A percentile compares a stretch with the other conserved stretches of the same genome.
Evolutionary conservation across 768 basidiomycete genomes (phyloP).

Genomic region (Kwoniella newhampshirensis): DNA sequence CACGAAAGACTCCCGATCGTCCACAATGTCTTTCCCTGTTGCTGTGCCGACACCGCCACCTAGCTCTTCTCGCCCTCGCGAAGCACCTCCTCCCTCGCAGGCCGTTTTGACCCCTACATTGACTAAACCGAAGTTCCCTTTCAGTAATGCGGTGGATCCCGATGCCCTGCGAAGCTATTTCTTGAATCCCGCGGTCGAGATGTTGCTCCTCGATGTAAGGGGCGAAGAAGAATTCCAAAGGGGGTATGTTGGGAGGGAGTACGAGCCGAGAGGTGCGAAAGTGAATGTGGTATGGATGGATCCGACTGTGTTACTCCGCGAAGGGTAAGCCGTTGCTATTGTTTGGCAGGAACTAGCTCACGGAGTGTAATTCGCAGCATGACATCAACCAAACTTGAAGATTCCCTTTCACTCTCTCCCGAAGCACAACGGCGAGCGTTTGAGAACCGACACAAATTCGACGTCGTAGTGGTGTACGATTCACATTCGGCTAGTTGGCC

Average conservation of each 20-base stretch:
- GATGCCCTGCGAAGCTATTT: slow-evolving; percentile 64
- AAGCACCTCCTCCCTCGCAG: slow-evolving; percentile 23
- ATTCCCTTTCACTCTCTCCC: slow-evolving; percentile 70
- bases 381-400: slow-evolving; percentile 67
- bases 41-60: slow-evolving; percentile 31
- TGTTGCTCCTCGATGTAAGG: slow-evolving; percentile 81
- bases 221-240: slow-evolving; percentile 71
- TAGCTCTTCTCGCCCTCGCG: not conserved
- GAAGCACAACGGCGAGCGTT: slow-evolving; percentile 72
- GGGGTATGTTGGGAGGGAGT: slow-evolving; percentile 63
- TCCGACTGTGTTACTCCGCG: slow-evolving; percentile 68
- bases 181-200: slow-evolving; percentile 58
- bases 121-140: slow-evolving; percentile 58
- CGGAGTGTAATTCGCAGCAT: slow-evolving; percentile 61
- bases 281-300: slow-evolving; percentile 71
- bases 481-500: slow-evolving; percentile 58
- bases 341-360: too few relatives aligned
- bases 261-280: slow-evolving; percentile 56
- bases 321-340: too few relatives aligned
- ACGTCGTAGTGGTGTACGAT: slow-evolving; percentile 85
- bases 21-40: slow-evolving; percentile 23
- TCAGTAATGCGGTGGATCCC: slow-evolving; percentile 64
- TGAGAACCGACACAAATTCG: slow-evolving; percentile 79
- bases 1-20: not conserved
- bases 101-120: slow-evolving; percentile 50